Evolutionary conservation across 768 basidiomycete species (phyloP).

Genomic region (Leccinum sublutescens): DNA sequence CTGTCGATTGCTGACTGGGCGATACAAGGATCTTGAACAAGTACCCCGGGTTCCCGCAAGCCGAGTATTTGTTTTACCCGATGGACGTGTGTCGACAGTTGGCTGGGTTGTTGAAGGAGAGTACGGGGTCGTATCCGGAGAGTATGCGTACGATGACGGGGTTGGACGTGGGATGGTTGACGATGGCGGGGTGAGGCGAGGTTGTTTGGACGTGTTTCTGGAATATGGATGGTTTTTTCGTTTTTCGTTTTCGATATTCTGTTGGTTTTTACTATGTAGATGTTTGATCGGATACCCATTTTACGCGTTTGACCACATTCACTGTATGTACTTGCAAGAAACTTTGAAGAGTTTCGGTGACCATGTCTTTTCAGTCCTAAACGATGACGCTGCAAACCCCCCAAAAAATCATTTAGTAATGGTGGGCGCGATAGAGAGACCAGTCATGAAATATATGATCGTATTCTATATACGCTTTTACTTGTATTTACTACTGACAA

Average conservation of each 20-base stretch:
- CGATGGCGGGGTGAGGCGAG: constrained; percentile 11
- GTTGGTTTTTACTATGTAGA: neutral
- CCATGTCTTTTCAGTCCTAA: too few species aligned
- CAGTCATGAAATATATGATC: too few species aligned
- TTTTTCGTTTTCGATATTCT: too few species aligned
- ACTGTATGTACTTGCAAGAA: too few species aligned
- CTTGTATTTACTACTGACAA: too few species aligned
- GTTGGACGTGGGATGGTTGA: constrained; percentile 79
- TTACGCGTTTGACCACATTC: neutral
- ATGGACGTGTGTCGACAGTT: constrained; percentile 72
- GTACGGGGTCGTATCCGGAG: constrained; percentile 73
- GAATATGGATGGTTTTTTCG: too few species aligned
- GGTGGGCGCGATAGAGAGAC: too few species aligned
- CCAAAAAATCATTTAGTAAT: too few species aligned
- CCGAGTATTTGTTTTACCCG: constrained; percentile 86
- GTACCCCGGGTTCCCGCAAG: constrained; percentile 82
- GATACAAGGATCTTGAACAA: constrained; percentile 52
- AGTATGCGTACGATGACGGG: constrained; percentile 77
- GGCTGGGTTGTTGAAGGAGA: constrained; percentile 69
- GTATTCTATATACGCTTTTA: too few species aligned
- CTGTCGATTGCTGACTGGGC: constrained; percentile 1
- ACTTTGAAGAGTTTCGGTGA: too few species aligned
- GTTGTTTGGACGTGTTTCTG: too few species aligned
- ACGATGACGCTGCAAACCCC: too few species aligned
- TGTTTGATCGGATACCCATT: neutral